A percentile compares a stretch with the other conserved stretches of the same genome.
Evolutionary conservation across 202 grass and related monocot species (phyloP).

Genomic region (Panicum hallii): DNA sequence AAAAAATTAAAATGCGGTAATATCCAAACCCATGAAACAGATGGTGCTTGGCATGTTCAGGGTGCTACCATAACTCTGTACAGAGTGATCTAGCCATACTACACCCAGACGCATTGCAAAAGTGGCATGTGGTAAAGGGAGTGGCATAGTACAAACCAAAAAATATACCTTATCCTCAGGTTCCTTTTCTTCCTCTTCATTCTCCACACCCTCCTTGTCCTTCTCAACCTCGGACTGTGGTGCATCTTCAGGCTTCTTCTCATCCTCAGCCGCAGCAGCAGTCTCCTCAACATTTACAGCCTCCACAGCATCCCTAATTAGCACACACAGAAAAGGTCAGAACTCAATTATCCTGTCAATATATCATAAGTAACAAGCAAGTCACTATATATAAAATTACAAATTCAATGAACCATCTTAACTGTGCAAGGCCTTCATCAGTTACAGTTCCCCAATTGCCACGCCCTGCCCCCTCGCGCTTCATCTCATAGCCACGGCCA

Average conservation of each 20-base stretch:
- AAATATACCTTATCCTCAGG: conserved; percentile 64
- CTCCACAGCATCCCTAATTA: conserved; percentile 44
- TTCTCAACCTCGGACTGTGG: conserved; percentile 50
- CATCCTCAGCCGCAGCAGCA: conserved; percentile 39
- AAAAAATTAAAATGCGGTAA: not conserved
- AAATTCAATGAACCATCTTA: conserved; percentile 29
- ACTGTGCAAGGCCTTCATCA: conserved; percentile 63
- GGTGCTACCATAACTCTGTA: not conserved
- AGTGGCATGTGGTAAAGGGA: not conserved
- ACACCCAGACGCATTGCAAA: not conserved
- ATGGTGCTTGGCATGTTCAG: not conserved
- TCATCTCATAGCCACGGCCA: conserved; percentile 72
- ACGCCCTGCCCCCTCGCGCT: conserved; percentile 73
- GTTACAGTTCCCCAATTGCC: conserved; percentile 77
- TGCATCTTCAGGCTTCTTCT: conserved; percentile 49
- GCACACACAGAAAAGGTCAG: not conserved
- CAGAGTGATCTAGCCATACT: not conserved
- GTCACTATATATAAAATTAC: not conserved
- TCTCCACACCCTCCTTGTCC: conserved; percentile 49
- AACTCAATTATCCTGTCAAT: not conserved
- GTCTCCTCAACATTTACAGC: conserved; percentile 48
- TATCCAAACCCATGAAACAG: not conserved
- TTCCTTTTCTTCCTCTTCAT: conserved; percentile 62
- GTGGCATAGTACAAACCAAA: not conserved
- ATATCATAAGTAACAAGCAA: not conserved